Conservation (phyloP, 306 rosid species). For the Cyamopsis tetragonoloba region DNA sequence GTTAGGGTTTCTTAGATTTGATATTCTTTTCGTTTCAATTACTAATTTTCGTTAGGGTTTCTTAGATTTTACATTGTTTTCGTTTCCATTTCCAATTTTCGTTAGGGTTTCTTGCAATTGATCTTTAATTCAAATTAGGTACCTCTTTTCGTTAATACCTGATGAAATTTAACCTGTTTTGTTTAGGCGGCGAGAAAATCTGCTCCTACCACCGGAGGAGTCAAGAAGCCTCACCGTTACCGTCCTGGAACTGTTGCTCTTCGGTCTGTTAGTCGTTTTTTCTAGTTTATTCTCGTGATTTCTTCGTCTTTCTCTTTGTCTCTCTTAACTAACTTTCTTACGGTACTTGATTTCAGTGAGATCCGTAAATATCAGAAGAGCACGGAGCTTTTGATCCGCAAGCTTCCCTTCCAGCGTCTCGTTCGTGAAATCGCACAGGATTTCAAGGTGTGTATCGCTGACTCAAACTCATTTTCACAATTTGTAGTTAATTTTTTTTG, state of each 20-base stretch:
- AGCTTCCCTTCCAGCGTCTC: slow-evolving; percentile 54
- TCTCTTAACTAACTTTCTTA: neutral
- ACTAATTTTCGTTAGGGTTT: no score
- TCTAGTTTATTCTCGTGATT: rapidly evolving
- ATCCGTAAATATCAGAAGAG: slow-evolving; percentile 79
- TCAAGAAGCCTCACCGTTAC: slow-evolving; percentile 72
- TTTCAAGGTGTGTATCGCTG: slow-evolving; percentile 28
- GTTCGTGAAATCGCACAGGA: slow-evolving; percentile 47
- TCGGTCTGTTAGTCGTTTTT: slow-evolving; percentile 30
- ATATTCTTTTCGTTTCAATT: neutral
- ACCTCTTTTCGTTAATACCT: no score
- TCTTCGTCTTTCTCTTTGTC: no score
- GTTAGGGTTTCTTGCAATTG: no score
- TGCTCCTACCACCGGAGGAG: slow-evolving; percentile 70
- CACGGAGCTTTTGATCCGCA: slow-evolving; percentile 71
- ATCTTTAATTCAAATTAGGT: no score
- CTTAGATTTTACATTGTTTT: no score
- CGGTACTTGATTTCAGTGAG: slow-evolving; percentile 30
- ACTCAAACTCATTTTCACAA: no score
- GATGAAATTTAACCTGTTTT: no score
- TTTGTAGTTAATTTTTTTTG: neutral
- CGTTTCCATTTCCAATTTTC: no score
- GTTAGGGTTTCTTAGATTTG: neutral
- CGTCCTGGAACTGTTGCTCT: slow-evolving; percentile 79
- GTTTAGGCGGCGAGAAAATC: slow-evolving; percentile 68